Evolutionary conservation across 805 yeast genomes (phyloP).

Genomic region (Saccharomyces kudriavzevii): DNA sequence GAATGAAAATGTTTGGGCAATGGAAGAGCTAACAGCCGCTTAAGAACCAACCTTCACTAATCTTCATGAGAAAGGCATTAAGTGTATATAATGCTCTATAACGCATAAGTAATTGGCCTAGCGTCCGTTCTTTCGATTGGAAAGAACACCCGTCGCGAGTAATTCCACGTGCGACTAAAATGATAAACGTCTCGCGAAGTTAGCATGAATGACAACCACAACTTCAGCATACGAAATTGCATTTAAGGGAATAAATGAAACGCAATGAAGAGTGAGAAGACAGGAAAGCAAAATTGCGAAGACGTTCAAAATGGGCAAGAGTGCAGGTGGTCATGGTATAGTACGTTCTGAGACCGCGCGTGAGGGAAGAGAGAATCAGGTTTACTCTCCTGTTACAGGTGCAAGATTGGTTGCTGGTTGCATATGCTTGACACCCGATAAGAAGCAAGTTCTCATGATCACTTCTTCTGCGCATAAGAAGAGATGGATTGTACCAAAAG

Average conservation of each 20-base stretch:
- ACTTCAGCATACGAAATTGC: neutral
- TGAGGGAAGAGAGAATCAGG: slow-evolving; percentile 51
- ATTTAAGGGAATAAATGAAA: neutral
- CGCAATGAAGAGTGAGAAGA: neutral
- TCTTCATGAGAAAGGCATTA: neutral
- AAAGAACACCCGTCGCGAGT: neutral
- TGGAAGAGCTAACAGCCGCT: neutral
- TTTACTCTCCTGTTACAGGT: slow-evolving; percentile 52
- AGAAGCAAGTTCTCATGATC: slow-evolving; percentile 64
- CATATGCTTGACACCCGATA: slow-evolving; percentile 53
- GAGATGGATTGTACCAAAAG: slow-evolving; percentile 89
- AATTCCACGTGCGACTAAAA: neutral
- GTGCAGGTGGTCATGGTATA: slow-evolving; percentile 9
- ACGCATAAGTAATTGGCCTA: neutral
- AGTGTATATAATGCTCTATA: neutral
- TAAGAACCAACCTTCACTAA: neutral
- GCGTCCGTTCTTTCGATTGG: neutral
- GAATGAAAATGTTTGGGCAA: neutral
- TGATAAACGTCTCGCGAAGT: neutral
- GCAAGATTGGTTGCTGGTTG: slow-evolving; percentile 93
- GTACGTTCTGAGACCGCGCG: slow-evolving; percentile 34
- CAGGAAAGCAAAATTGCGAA: neutral
- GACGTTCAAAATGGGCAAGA: neutral
- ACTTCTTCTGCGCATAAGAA: slow-evolving; percentile 61
- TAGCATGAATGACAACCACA: neutral